Evolutionary conservation across 441 rosid genomes (phyloP), one percentile per base, ranked within the genome.

Genomic region (Arabidopsis hybrid): DNA sequence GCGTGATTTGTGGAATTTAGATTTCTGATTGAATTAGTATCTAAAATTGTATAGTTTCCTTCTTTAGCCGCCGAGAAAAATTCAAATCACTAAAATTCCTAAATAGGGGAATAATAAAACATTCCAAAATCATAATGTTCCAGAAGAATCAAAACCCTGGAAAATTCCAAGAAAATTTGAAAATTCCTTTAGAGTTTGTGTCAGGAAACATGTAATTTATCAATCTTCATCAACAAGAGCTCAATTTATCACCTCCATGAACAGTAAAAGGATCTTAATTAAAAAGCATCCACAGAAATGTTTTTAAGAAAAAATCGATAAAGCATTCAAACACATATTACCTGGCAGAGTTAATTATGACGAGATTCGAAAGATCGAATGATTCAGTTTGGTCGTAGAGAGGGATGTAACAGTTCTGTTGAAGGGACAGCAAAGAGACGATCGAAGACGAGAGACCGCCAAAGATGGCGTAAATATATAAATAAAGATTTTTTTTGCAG

Each of bases 391-490:
- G 14, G 36, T 74, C 56, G 46, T 42, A 13, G 53, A 59, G 50
- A 71, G 50, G 63, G 43, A 35, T 39, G 45, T 47, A 18, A 65
- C 38, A 58, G 79, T 29, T 63, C 11, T 21, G 16, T 64, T 42
- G 43, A 16, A 42, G 12, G 42, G 13, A 60, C 65, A 65, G 67
- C 67, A 50, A 77, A 36, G 77, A 72, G 73, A 40, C 65, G 77
- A 31, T 31, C 32, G 60, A 63, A 61, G 59, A 35, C 47, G 13
- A 52, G 62, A 58, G 62, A 62, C 81, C 75, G 43, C 78, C 74
- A 62, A 61, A 62, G 14, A 67, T 51, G 78, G 67, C 43, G n/a
- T 57, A 57, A 57, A 39, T 18, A 67, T 32, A 29, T 56, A 77
- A 66, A 21, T 77, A 71, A 66, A 70, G 66, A 59, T 21, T 21